These are phyloP conservation scores for Tetrapisispora iriomotensis DNA, from an alignment of 805 yeast genomes.

Conservation along the genomic window DNA sequence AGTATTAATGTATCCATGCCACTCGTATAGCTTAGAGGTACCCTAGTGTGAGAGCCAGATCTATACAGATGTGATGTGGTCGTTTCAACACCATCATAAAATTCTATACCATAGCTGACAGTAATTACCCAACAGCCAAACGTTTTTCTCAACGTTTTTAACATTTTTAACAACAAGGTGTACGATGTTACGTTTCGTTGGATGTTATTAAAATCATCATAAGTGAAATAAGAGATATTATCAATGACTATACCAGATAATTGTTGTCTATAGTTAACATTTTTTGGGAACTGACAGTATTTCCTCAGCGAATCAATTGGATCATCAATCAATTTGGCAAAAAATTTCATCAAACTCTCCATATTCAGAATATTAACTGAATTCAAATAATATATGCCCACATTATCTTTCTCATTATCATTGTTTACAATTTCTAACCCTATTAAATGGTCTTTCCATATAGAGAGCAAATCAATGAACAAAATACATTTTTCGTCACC, in stretches of 20 bases:
- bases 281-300: conserved; percentile 7
- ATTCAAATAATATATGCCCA: conserved; percentile 10
- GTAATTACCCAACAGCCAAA: conserved; percentile 26
- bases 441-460: conserved; percentile 9
- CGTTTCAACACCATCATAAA: conserved; percentile 22
- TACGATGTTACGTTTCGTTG: conserved; percentile 5
- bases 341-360: conserved; percentile 15
- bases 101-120: conserved; percentile 21
- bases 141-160: conserved; percentile 13
- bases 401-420: not conserved
- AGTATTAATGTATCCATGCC: conserved; percentile 21
- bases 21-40: conserved; percentile 19
- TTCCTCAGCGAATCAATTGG: conserved; percentile 19
- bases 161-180: conserved; percentile 10
- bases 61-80: conserved; percentile 5
- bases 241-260: conserved; percentile 26
- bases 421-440: conserved; percentile 1
- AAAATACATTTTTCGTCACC: conserved; percentile 6
- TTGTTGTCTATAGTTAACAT: conserved; percentile 6
- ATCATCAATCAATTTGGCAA: conserved; percentile 15
- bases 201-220: conserved; percentile 6
- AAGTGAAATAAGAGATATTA: conserved; percentile 21
- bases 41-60: conserved; percentile 10
- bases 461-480: conserved; percentile 20
- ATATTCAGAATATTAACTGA: conserved; percentile 15